phyloP scores from a whole-genome alignment of 345 rosid genomes.

The Eucalyptus erythrocorys region DNA sequence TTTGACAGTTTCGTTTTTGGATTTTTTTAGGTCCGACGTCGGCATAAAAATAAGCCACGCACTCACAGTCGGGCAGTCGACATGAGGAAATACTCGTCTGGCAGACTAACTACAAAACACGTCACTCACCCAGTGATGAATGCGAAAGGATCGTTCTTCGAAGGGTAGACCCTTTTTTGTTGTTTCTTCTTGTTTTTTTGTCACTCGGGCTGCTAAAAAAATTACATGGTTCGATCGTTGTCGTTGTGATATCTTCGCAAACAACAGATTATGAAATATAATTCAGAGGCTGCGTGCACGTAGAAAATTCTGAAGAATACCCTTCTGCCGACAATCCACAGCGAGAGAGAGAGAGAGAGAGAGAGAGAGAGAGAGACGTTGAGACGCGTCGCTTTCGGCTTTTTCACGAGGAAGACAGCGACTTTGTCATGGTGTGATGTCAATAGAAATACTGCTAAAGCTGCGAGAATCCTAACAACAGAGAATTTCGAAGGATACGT shows the following conservation, averaged over 20 bases:
- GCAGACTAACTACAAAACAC: not conserved
- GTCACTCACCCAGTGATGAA: not conserved
- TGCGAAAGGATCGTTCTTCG: not conserved
- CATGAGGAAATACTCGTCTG: not conserved
- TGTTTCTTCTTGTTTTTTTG: not conserved
- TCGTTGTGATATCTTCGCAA: not conserved
- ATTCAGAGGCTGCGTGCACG: not conserved
- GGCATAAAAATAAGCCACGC: not conserved
- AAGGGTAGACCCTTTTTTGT: not conserved
- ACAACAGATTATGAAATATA: not conserved
- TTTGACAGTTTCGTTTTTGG: not conserved
- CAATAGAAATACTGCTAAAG: not conserved
- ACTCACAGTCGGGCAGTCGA: not conserved
- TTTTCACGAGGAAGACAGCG: not conserved
- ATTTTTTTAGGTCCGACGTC: not conserved
- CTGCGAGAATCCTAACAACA: not conserved
- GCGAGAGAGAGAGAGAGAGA: not conserved
- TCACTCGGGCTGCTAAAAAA: not conserved
- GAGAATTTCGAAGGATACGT: not conserved
- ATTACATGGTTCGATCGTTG: not conserved
- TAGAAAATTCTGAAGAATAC: not conserved
- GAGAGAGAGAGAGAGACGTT: not conserved
- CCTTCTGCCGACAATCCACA: not conserved
- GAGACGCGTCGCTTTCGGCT: not conserved
- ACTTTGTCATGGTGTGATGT: not conserved